Base-by-base conservation (phyloP, 495 filamentous ascomycete species). In the Neurospora pannonica region DNA sequence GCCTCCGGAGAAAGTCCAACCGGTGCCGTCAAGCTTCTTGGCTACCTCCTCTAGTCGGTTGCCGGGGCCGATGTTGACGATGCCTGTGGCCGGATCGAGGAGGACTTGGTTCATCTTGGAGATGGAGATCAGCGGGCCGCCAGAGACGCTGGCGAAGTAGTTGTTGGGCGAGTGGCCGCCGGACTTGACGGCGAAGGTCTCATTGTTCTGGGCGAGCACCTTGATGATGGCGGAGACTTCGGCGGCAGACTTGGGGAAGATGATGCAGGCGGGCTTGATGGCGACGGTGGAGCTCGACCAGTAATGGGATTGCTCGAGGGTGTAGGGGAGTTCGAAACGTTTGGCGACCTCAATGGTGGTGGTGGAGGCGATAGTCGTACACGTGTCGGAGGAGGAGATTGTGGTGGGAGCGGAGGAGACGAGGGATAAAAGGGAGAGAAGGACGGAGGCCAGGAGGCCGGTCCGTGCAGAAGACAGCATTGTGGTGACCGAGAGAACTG, bases 91-190 rank as follows among this genome's bases (percentile, higher is more conserved):
- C 19, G 80, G 78, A 19, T 86, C 82, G 6, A 87, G 77, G 6
- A 79, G 82, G 71, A 89, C 79, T 38, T 83, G 78, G 67, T 88
- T 83, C 10, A 90, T 75, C 0, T 73, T 78, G 70, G 77, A 77
- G 13, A 89, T 83, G 70, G 89, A 88, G 75, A 90, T 85, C 3
- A 88, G 84, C 6, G 89, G 80, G 3, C 88, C 88, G 38, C 80
- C 80, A n/a, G 84, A 75, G 70, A 89, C 86, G 76, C 87, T 89
- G n/a, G 87, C 79, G 31, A 84, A 87, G 39, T 87, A 86, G 34
- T 82, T 83, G 72, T 85, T 86, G 7, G 83, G 79, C 21, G 83
- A 82, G 78, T 90, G 88, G 48, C 86, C 86, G 17, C 87, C 87
- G 2, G 85, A 84, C 70, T 87, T 87, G 71, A 88, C 77, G 4